A percentile compares a stretch with the other conserved stretches of the same genome.
Evolutionary conservation across 2,329 filamentous ascomycete species (phyloP).

Genomic region (Fusarium liriodendri): DNA sequence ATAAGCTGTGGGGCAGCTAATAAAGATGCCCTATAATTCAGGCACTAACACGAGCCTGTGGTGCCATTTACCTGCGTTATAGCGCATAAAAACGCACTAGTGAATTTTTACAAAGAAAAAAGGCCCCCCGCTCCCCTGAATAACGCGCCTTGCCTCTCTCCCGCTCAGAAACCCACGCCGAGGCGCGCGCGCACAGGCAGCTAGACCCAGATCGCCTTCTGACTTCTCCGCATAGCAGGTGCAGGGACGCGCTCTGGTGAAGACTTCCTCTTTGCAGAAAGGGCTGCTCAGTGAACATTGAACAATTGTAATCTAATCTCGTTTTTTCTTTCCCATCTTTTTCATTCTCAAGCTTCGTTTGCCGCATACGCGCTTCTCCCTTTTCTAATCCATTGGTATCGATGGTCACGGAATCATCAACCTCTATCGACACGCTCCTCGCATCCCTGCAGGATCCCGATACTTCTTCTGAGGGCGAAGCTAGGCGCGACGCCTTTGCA

Average conservation of each 20-base stretch:
- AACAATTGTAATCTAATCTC: neutral
- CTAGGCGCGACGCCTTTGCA: constrained; percentile 6
- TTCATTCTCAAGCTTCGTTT: neutral
- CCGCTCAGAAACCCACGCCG: constrained; percentile 1
- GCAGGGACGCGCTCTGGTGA: constrained; percentile 21
- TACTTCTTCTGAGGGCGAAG: neutral
- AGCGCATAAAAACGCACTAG: constrained; percentile 13
- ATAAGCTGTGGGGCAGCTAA: neutral
- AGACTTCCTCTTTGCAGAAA: constrained; percentile 4
- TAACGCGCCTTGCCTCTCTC: neutral
- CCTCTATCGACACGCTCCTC: constrained; percentile 16
- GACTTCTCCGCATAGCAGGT: constrained; percentile 11
- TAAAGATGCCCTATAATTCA: neutral
- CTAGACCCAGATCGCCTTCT: neutral
- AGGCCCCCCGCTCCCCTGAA: neutral
- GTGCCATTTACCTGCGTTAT: neutral
- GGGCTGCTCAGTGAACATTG: neutral
- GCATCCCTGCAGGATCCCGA: constrained; percentile 1
- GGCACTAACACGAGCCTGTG: neutral
- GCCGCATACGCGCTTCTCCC: neutral
- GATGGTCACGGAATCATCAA: constrained; percentile 1
- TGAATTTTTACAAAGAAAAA: constrained; percentile 18
- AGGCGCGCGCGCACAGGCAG: constrained; percentile 2
- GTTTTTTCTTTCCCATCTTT: neutral
- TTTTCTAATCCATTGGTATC: neutral